Evolutionary conservation across 768 basidiomycete species (phyloP).

Genomic region (Mycena rebaudengoi): DNA sequence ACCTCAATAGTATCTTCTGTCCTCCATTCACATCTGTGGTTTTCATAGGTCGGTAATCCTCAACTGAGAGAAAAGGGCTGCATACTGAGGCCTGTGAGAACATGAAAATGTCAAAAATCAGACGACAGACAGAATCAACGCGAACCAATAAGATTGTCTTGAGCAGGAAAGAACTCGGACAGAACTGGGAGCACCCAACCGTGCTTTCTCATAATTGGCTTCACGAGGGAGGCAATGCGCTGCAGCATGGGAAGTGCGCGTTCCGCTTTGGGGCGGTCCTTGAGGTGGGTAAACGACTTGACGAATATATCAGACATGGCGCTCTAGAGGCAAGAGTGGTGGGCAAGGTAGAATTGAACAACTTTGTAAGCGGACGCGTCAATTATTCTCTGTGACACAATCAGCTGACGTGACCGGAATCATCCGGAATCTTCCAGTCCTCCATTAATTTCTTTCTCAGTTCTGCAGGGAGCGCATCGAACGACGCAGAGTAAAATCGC

Average conservation of each 20-base stretch:
- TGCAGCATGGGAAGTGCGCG: slow-evolving; percentile 75
- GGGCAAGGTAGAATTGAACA: neutral
- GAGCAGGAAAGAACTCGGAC: slow-evolving; percentile 89
- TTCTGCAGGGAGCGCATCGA: too few species aligned
- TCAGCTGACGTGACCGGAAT: too few species aligned
- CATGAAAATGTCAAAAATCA: too few species aligned
- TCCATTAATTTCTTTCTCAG: too few species aligned
- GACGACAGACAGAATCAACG: neutral
- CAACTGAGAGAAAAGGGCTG: slow-evolving; percentile 10
- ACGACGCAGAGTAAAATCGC: too few species aligned
- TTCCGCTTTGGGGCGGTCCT: slow-evolving; percentile 69
- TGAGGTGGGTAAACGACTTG: slow-evolving; percentile 76
- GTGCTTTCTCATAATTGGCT: slow-evolving; percentile 92
- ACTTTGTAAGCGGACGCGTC: neutral
- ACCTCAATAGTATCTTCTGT: slow-evolving; percentile 81
- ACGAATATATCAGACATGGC: slow-evolving; percentile 57
- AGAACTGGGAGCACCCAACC: slow-evolving; percentile 81
- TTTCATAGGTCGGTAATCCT: slow-evolving; percentile 4
- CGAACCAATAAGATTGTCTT: slow-evolving; percentile 77
- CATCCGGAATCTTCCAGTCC: too few species aligned
- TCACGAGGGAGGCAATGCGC: slow-evolving; percentile 79
- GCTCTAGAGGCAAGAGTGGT: neutral
- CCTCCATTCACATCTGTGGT: slow-evolving; percentile 78
- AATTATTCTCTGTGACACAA: too few species aligned
- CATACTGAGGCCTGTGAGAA: slow-evolving; percentile 47